A percentile compares a stretch with the other conserved stretches of the same genome.
Conservation (phyloP, 176 grass and related monocot species). For the Zoysia pacifica region DNA sequence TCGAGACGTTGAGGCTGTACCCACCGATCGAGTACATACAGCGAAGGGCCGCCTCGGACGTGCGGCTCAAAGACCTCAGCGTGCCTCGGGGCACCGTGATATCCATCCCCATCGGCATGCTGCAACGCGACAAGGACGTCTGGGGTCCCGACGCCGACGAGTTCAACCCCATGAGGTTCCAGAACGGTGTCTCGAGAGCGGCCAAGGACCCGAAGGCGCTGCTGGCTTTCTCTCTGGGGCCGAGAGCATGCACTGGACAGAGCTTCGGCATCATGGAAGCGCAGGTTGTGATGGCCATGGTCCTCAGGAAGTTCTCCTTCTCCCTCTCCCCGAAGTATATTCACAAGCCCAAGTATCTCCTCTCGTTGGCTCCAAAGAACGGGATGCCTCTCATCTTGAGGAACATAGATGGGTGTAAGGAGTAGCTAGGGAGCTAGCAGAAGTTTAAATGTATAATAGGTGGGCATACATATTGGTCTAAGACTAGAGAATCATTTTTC, state of each 20-base stretch:
- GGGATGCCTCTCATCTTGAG: conserved; percentile 49
- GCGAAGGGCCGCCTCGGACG: conserved; percentile 16
- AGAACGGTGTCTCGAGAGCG: conserved; percentile 24
- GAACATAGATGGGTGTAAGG: not conserved
- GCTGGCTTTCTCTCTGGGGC: conserved; percentile 45
- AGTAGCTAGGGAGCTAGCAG: not conserved
- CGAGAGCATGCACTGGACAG: conserved; percentile 53
- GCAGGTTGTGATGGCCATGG: conserved; percentile 40
- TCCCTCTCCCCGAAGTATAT: conserved; percentile 47
- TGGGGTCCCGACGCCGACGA: conserved; percentile 59
- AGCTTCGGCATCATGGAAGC: conserved; percentile 53
- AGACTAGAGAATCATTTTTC: too few species aligned
- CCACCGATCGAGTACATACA: conserved; percentile 14
- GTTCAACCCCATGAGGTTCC: conserved; percentile 64
- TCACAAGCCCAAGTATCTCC: conserved; percentile 39
- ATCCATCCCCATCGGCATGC: conserved; percentile 31
- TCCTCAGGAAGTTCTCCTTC: conserved; percentile 58
- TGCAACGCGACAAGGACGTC: conserved; percentile 49
- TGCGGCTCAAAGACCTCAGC: not conserved
- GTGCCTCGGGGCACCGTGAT: conserved; percentile 18
- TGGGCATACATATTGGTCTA: too few species aligned
- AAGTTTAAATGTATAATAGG: not conserved
- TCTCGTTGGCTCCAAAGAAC: conserved; percentile 40
- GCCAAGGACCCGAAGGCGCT: conserved; percentile 33
- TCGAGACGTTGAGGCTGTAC: conserved; percentile 49